Evolutionary conservation across 331 rosid species (phyloP).

Genomic region (Malus hybrid): DNA sequence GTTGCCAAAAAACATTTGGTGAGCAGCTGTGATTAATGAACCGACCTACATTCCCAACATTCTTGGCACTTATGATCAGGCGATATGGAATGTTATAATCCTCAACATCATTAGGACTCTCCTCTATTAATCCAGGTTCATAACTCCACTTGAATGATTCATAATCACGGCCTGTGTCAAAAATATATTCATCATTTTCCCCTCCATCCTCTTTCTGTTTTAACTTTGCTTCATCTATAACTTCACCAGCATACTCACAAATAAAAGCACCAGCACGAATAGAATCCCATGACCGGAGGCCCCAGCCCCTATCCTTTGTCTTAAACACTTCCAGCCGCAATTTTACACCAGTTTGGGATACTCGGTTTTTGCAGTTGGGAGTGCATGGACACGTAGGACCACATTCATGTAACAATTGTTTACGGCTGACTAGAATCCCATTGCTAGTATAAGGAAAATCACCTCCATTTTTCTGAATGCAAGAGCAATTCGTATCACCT

Average conservation of each 20-base stretch:
- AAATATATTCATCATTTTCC: constrained; percentile 41
- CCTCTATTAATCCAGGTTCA: constrained; percentile 41
- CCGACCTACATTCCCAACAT: constrained; percentile 54
- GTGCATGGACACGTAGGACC: constrained; percentile 47
- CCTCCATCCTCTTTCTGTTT: constrained; percentile 17
- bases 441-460: constrained; percentile 47
- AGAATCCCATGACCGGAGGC: constrained; percentile 54
- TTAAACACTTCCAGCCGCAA: constrained; percentile 48
- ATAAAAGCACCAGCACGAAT: constrained; percentile 56
- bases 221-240: constrained; percentile 30
- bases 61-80: constrained; percentile 46
- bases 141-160: constrained; percentile 44
- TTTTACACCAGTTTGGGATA: constrained; percentile 45
- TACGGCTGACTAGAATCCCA: constrained; percentile 46
- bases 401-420: constrained; percentile 51
- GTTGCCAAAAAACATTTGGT: constrained; percentile 68
- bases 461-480: constrained; percentile 51
- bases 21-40: constrained; percentile 71
- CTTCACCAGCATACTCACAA: constrained; percentile 64
- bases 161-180: constrained; percentile 42
- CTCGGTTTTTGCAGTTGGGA: constrained; percentile 59
- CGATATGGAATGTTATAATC: constrained; percentile 39
- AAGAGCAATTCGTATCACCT: constrained; percentile 46
- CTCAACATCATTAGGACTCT: constrained; percentile 23
- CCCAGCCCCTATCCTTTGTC: constrained; percentile 63